Conservation (phyloP, 352 stramenopile genomes). For the Plasmopara halstedii region DNA sequence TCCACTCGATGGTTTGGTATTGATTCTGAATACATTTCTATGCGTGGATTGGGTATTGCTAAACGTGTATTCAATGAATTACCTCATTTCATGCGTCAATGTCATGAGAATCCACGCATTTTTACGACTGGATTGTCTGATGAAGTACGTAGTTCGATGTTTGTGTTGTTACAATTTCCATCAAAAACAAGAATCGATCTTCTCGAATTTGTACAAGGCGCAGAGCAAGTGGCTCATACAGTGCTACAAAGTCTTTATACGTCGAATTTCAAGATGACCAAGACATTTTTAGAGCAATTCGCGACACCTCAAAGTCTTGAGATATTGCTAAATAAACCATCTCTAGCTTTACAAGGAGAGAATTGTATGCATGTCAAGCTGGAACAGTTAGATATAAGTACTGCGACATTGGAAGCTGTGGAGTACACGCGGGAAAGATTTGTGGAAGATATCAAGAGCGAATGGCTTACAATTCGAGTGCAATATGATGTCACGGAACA, state of each 20-base stretch:
- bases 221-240: conserved; percentile 27
- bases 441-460: conserved; percentile 16
- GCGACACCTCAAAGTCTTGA: conserved; percentile 16
- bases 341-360: conserved; percentile 11
- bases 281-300: conserved; percentile 23
- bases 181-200: conserved; percentile 24
- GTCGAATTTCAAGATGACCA: conserved; percentile 7
- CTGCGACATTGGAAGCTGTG: conserved; percentile 28
- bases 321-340: conserved; percentile 23
- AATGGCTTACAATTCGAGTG: conserved; percentile 42
- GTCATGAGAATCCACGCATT: conserved; percentile 10
- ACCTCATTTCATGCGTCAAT: conserved; percentile 16
- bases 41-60: conserved; percentile 14
- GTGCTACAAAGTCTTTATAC: conserved; percentile 46
- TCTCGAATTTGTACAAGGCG: conserved; percentile 30
- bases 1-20: conserved; percentile 16
- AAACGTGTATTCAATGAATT: conserved; percentile 13
- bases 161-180: conserved; percentile 40
- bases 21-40: conserved; percentile 18
- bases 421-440: conserved; percentile 28
- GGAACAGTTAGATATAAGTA: conserved; percentile 38
- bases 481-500: conserved; percentile 46
- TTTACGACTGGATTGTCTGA: conserved; percentile 28
- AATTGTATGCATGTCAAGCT: conserved; percentile 11
- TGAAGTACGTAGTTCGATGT: conserved; percentile 43